Conservation (phyloP, 805 yeast species). For the Pachysolen tannophilus region DNA sequence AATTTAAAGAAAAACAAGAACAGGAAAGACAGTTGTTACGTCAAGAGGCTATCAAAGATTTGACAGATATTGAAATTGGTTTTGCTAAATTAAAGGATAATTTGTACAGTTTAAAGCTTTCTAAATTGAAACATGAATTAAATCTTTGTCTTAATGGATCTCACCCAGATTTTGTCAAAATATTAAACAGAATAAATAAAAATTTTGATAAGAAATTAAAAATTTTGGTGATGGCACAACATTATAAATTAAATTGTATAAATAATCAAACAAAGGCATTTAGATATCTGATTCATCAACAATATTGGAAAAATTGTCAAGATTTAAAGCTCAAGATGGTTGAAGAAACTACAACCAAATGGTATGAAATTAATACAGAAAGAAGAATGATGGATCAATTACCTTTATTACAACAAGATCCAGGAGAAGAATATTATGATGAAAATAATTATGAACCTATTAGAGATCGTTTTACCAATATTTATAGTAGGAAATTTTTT, state of each 20-base stretch:
- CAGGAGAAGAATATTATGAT: constrained; percentile 16
- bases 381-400: constrained; percentile 69
- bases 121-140: constrained; percentile 71
- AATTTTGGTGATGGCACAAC: constrained; percentile 29
- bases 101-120: constrained; percentile 75
- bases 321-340: constrained; percentile 63
- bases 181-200: constrained; percentile 61
- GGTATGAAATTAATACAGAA: constrained; percentile 91
- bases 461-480: constrained; percentile 43
- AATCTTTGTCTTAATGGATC: constrained; percentile 82
- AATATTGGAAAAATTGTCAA: constrained; percentile 57
- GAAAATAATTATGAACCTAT: constrained; percentile 14
- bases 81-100: constrained; percentile 83
- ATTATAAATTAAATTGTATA: constrained; percentile 69
- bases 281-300: constrained; percentile 78
- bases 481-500: constrained; percentile 40
- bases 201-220: constrained; percentile 63
- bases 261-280: constrained; percentile 74
- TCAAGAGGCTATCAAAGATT: constrained; percentile 57
- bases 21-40: constrained; percentile 33
- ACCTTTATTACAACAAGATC: constrained; percentile 21
- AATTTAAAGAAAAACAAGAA: constrained; percentile 14
- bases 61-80: constrained; percentile 74
- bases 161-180: constrained; percentile 81
- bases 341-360: constrained; percentile 66